These are phyloP conservation scores for Raphanus sativus DNA, from an alignment of 345 rosid genomes.

Conservation along the genomic window DNA sequence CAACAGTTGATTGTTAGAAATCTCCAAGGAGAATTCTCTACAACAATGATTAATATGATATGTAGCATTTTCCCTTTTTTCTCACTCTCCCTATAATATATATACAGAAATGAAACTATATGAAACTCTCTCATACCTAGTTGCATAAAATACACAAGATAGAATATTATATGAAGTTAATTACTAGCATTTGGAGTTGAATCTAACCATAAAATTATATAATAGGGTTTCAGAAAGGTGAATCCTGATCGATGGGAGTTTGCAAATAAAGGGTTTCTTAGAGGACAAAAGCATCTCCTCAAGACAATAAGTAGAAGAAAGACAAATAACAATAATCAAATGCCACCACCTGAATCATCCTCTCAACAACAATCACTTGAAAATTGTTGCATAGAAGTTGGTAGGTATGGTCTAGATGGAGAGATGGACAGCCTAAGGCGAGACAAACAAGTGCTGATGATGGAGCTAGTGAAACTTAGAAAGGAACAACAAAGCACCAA, in stretches of 20 bases:
- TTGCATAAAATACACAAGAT: constrained; percentile 29
- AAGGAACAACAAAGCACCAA: constrained; percentile 63
- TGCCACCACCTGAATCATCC: constrained; percentile 31
- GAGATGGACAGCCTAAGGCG: constrained; percentile 56
- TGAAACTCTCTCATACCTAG: background rate
- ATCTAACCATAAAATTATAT: constrained; percentile 27
- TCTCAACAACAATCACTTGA: constrained; percentile 54
- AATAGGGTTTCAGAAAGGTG: constrained; percentile 90
- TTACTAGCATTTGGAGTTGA: constrained; percentile 19
- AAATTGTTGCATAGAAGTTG: constrained; percentile 58
- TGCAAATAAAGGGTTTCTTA: constrained; percentile 69
- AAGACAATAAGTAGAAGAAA: constrained; percentile 62
- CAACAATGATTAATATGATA: background rate
- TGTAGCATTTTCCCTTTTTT: background rate
- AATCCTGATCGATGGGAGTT: constrained; percentile 96
- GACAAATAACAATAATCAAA: constrained; percentile 29
- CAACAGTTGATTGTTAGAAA: background rate
- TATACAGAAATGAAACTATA: background rate
- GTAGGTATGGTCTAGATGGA: constrained; percentile 60
- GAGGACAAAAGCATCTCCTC: constrained; percentile 69
- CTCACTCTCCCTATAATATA: background rate
- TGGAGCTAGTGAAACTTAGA: constrained; percentile 62
- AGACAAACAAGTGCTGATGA: constrained; percentile 64
- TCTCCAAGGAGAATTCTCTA: background rate
- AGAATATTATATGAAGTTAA: background rate